These are phyloP conservation scores for Postia placenta DNA, from an alignment of 768 basidiomycete species.

Conservation along the genomic window DNA sequence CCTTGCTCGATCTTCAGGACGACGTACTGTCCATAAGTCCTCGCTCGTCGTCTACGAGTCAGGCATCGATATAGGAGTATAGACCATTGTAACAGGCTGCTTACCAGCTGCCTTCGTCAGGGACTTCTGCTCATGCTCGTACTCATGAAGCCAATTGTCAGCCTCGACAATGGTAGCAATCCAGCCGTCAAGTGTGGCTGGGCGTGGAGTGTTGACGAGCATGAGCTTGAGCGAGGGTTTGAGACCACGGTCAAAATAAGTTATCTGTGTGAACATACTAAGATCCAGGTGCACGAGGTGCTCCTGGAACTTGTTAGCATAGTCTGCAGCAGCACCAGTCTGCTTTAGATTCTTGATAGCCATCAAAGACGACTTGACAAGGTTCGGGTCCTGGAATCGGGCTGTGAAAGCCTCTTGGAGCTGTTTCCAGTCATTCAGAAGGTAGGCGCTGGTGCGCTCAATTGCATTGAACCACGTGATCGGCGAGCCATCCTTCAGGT, in stretches of 20 bases:
- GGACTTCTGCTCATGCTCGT: slow-evolving; percentile 1
- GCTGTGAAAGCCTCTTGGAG: not conserved
- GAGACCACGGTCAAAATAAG: slow-evolving; percentile 24
- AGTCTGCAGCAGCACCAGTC: slow-evolving; percentile 23
- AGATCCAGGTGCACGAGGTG: slow-evolving; percentile 22
- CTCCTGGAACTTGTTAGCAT: slow-evolving; percentile 24
- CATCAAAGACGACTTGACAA: slow-evolving; percentile 13
- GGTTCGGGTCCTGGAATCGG: slow-evolving; percentile 3
- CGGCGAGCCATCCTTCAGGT: slow-evolving; percentile 25
- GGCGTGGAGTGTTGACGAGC: slow-evolving; percentile 3
- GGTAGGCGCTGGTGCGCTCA: not conserved
- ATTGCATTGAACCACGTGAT: slow-evolving; percentile 21
- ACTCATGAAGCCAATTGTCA: slow-evolving; percentile 8
- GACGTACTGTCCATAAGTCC: too few species aligned
- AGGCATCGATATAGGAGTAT: too few species aligned
- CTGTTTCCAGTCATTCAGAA: not conserved
- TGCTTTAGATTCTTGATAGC: slow-evolving; percentile 27
- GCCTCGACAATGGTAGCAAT: slow-evolving; percentile 3
- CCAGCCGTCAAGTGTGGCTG: slow-evolving; percentile 2
- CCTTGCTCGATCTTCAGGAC: too few species aligned
- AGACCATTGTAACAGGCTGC: too few species aligned
- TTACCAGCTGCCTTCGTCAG: too few species aligned
- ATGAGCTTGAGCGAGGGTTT: slow-evolving; percentile 23
- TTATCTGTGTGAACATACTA: slow-evolving; percentile 29
- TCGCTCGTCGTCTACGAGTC: too few species aligned